These are phyloP conservation scores for Boletus vinaceobasis DNA, from an alignment of 768 basidiomycete genomes.

Conservation along the genomic window DNA sequence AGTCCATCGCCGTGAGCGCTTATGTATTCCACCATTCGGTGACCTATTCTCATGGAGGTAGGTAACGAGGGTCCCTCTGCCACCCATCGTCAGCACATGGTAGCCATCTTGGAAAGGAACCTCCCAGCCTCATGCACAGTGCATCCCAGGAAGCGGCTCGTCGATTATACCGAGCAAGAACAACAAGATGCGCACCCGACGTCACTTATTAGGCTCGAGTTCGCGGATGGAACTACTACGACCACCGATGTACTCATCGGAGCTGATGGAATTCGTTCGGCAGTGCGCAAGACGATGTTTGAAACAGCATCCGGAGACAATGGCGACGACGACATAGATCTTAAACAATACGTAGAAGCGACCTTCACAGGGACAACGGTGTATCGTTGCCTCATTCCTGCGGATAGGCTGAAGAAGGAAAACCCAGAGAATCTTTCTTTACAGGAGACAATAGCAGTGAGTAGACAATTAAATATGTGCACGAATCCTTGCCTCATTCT, in stretches of 20 bases:
- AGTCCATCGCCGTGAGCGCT: conserved; percentile 17
- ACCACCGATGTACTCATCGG: conserved; percentile 43
- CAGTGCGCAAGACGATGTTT: conserved; percentile 24
- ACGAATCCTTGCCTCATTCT: conserved; percentile 6
- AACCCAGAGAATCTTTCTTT: conserved; percentile 23
- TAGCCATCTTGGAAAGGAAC: conserved; percentile 14
- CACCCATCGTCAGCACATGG: conserved; percentile 25
- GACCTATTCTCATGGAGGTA: not conserved
- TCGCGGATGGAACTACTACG: conserved; percentile 15
- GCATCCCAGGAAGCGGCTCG: conserved; percentile 19
- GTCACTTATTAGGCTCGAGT: conserved; percentile 7
- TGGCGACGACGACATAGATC: not conserved
- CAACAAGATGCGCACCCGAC: conserved; percentile 26
- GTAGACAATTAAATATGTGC: not conserved
- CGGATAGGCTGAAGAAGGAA: conserved; percentile 25
- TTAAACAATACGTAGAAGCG: conserved; percentile 25
- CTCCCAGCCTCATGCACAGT: conserved; percentile 21
- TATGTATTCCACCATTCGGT: not conserved
- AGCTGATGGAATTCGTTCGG: conserved; percentile 41
- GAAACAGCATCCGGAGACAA: conserved; percentile 6
- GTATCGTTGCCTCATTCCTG: conserved; percentile 39
- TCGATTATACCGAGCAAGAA: conserved; percentile 7
- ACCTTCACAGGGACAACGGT: conserved; percentile 40
- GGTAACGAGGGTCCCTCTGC: conserved; percentile 3
- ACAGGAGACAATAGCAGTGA: conserved; percentile 16